Conservation (phyloP, 2,329 filamentous ascomycete genomes). For the Beauveria australis region DNA sequence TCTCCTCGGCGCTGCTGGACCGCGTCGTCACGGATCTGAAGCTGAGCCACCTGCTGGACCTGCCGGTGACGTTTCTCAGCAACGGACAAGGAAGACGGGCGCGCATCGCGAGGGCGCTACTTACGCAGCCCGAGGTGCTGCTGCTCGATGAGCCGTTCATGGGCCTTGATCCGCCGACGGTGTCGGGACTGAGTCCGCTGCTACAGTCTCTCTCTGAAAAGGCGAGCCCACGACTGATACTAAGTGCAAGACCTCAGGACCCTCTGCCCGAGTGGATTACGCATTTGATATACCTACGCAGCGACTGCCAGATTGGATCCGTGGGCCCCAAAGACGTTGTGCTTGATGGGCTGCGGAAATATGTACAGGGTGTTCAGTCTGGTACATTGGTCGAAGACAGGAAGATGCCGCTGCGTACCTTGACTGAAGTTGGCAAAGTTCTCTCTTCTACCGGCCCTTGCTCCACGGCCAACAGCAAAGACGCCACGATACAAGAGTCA, state of each 20-base stretch:
- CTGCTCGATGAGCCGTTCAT: slow-evolving; percentile 93
- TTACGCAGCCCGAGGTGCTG: slow-evolving; percentile 70
- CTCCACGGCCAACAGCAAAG: slow-evolving; percentile 8
- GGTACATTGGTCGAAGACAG: slow-evolving; percentile 38
- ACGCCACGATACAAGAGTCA: slow-evolving; percentile 12
- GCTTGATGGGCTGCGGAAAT: slow-evolving; percentile 41
- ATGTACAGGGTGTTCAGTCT: slow-evolving; percentile 37
- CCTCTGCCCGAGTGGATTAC: slow-evolving; percentile 85
- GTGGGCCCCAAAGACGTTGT: slow-evolving; percentile 61
- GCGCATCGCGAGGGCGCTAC: slow-evolving; percentile 77
- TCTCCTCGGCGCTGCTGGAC: slow-evolving; percentile 44
- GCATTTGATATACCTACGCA: slow-evolving; percentile 65
- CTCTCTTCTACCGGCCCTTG: slow-evolving; percentile 21
- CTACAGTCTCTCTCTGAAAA: slow-evolving; percentile 59
- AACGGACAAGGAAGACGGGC: slow-evolving; percentile 88
- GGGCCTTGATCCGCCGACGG: slow-evolving; percentile 83
- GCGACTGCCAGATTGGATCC: slow-evolving; percentile 54
- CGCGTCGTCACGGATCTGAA: slow-evolving; percentile 62
- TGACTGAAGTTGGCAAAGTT: slow-evolving; percentile 42
- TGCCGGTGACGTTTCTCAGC: slow-evolving; percentile 83
- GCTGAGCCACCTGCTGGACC: slow-evolving; percentile 59
- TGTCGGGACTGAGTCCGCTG: slow-evolving; percentile 61
- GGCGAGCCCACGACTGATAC: slow-evolving; percentile 61
- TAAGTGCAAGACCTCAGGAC: slow-evolving; percentile 79
- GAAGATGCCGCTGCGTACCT: slow-evolving; percentile 37